phyloP scores from a whole-genome alignment of 768 basidiomycete genomes.

The Lentinula edodes region DNA sequence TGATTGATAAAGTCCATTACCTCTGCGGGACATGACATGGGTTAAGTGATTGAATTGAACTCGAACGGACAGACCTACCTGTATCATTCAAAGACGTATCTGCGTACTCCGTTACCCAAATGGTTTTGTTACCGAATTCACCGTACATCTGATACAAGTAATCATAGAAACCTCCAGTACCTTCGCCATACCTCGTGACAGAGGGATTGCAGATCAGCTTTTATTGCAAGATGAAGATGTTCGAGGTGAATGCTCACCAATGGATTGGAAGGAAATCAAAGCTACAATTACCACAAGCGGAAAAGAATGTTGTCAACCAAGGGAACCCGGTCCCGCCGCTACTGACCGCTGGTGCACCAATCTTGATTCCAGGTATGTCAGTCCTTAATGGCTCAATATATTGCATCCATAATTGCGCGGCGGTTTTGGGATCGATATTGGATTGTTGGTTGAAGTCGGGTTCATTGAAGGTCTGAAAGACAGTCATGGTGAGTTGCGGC shows the following conservation, averaged over 20 bases:
- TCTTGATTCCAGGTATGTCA: constrained; percentile 30
- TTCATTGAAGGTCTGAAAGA: constrained; percentile 30
- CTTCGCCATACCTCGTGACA: constrained; percentile 52
- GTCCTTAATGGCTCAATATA: constrained; percentile 51
- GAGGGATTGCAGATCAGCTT: neutral
- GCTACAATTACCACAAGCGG: constrained; percentile 43
- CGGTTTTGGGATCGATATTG: constrained; percentile 37
- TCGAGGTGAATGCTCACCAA: constrained; percentile 25
- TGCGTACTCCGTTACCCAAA: constrained; percentile 66
- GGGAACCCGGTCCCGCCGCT: constrained; percentile 44
- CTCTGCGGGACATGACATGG: constrained; percentile 19
- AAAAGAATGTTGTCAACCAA: constrained; percentile 51
- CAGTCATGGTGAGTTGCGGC: constrained; percentile 35
- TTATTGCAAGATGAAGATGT: neutral
- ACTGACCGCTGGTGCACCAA: constrained; percentile 57
- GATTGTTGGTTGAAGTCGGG: constrained; percentile 54
- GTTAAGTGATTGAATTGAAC: neutral
- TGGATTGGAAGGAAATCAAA: constrained; percentile 47
- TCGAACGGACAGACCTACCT: constrained; percentile 18
- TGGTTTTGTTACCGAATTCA: constrained; percentile 40
- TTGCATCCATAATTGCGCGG: constrained; percentile 52
- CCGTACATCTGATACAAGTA: constrained; percentile 51
- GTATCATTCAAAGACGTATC: constrained; percentile 43
- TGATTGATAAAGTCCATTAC: constrained; percentile 52
- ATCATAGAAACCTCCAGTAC: constrained; percentile 45